These are phyloP conservation scores for Ascochyta rabiei DNA, from an alignment of 2,329 filamentous ascomycete species.

Conservation along the genomic window DNA sequence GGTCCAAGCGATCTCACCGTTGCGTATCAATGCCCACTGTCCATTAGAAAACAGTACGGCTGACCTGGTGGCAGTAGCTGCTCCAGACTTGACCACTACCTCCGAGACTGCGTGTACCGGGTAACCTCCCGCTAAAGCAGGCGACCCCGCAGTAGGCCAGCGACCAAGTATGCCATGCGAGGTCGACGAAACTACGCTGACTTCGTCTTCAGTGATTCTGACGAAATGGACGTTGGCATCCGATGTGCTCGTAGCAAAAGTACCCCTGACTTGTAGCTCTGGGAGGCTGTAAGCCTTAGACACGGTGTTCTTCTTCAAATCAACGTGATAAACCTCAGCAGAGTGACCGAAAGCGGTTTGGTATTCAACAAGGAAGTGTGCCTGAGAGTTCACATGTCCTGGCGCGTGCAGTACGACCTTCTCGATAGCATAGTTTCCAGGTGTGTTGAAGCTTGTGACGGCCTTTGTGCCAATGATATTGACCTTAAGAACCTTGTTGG, in stretches of 20 bases:
- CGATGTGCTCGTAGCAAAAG: constrained; percentile 78
- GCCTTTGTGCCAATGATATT: constrained; percentile 67
- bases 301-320: constrained; percentile 71
- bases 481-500: constrained; percentile 67
- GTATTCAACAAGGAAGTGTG: constrained; percentile 87
- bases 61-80: constrained; percentile 77
- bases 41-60: constrained; percentile 69
- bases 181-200: constrained; percentile 74
- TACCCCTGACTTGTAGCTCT: constrained; percentile 69
- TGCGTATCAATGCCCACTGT: constrained; percentile 84
- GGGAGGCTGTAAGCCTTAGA: constrained; percentile 83
- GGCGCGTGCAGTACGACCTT: constrained; percentile 73
- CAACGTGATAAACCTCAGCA: constrained; percentile 84
- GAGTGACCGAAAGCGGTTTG: constrained; percentile 73
- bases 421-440: constrained; percentile 51
- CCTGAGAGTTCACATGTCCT: constrained; percentile 69
- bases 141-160: constrained; percentile 66
- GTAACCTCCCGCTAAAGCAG: constrained; percentile 34
- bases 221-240: constrained; percentile 89
- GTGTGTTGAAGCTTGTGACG: constrained; percentile 52
- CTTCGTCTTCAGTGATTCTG: constrained; percentile 75
- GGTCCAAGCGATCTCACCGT: constrained; percentile 80
- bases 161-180: constrained; percentile 77
- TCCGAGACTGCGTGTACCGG: constrained; percentile 78
- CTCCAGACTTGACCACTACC: constrained; percentile 72